Conservation (phyloP, 257 asterid species). For the Striga asiatica region DNA sequence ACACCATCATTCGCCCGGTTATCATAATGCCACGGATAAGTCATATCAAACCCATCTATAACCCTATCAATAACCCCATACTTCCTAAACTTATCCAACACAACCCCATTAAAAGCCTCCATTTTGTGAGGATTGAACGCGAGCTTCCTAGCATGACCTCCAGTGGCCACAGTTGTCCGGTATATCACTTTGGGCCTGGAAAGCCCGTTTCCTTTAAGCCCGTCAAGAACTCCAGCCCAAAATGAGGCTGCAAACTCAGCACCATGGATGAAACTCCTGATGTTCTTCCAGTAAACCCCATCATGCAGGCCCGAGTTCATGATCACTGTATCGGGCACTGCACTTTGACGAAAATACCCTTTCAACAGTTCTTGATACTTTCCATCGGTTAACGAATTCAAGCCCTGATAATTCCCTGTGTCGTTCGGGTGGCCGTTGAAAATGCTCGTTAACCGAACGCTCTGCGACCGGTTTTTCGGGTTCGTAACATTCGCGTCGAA, state of each 20-base stretch:
- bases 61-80: slow-evolving; percentile 33
- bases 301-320: slow-evolving; percentile 95
- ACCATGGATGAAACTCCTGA: slow-evolving; percentile 43
- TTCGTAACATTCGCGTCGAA: slow-evolving; percentile 63
- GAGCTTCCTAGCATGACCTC: slow-evolving; percentile 57
- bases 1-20: slow-evolving; percentile 84
- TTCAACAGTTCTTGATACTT: slow-evolving; percentile 35
- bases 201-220: slow-evolving; percentile 29
- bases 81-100: slow-evolving; percentile 58
- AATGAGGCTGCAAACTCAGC: slow-evolving; percentile 56
- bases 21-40: slow-evolving; percentile 85
- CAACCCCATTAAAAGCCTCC: slow-evolving; percentile 85
- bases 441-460: slow-evolving; percentile 59
- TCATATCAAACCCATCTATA: slow-evolving; percentile 74
- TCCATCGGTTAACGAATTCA: slow-evolving; percentile 38
- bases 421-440: slow-evolving; percentile 67
- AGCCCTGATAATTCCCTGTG: slow-evolving; percentile 51
- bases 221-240: slow-evolving; percentile 50
- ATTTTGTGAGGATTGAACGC: slow-evolving; percentile 66
- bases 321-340: slow-evolving; percentile 63
- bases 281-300: slow-evolving; percentile 48
- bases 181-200: slow-evolving; percentile 48
- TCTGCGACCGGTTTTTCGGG: slow-evolving; percentile 48
- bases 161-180: slow-evolving; percentile 65
- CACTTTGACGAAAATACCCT: slow-evolving; percentile 31